phyloP scores from a whole-genome alignment of 108 stramenopile species.

The Hondaea fermentalgiana region DNA sequence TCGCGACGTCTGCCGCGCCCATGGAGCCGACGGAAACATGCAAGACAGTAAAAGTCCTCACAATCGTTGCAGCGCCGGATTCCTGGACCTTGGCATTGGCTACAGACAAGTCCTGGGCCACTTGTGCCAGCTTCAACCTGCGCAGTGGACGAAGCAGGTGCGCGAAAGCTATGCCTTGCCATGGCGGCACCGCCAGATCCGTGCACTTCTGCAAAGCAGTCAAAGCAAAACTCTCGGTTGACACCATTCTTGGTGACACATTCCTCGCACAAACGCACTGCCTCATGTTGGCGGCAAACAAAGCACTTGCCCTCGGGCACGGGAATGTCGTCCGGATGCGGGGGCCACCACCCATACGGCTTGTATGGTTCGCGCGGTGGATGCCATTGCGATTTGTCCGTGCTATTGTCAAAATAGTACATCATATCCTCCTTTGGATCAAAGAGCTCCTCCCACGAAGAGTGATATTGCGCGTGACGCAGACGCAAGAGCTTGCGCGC shows the following conservation, averaged over 20 bases:
- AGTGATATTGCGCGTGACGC: neutral
- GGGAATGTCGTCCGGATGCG: neutral
- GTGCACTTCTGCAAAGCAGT: conserved; percentile 10
- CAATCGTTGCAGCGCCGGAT: neutral
- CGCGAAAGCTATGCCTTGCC: neutral
- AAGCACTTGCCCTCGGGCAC: conserved; percentile 1
- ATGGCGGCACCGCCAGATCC: neutral
- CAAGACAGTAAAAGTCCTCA: neutral
- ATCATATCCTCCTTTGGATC: neutral
- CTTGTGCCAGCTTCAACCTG: neutral
- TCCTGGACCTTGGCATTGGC: neutral
- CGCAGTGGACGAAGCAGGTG: neutral
- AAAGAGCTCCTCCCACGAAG: neutral
- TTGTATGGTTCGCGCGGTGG: neutral
- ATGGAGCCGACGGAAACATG: neutral
- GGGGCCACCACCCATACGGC: conserved; percentile 9
- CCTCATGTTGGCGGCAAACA: neutral
- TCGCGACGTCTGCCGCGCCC: neutral
- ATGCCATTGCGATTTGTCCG: neutral
- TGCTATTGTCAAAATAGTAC: neutral
- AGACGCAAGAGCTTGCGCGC: neutral
- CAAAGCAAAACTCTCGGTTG: neutral
- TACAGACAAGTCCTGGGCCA: neutral
- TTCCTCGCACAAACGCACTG: neutral
- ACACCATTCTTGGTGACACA: neutral